phyloP scores from a whole-genome alignment of 345 rosid genomes.

The Diplotaxis tenuifolia region DNA sequence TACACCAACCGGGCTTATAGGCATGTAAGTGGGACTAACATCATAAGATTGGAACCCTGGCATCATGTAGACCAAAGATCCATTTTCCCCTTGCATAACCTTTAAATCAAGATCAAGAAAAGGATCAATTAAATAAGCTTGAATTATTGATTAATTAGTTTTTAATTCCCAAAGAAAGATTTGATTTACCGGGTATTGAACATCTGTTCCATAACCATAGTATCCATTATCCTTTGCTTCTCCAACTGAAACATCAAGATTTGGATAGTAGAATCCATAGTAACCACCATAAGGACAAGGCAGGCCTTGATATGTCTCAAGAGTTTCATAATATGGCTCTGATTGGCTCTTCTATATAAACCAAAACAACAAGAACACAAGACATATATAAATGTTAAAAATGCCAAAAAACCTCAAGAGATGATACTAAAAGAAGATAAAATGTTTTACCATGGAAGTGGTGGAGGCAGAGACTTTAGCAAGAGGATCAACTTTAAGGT shows the following conservation, averaged over 20 bases:
- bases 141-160: not conserved
- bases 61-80: slow-evolving; percentile 45
- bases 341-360: slow-evolving; percentile 20
- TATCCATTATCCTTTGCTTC: slow-evolving; percentile 40
- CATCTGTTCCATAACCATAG: slow-evolving; percentile 45
- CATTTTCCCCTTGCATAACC: slow-evolving; percentile 55
- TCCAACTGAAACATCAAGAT: slow-evolving; percentile 39
- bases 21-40: slow-evolving; percentile 37
- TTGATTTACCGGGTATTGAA: slow-evolving; percentile 49
- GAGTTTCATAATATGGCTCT: slow-evolving; percentile 40
- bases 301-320: slow-evolving; percentile 35
- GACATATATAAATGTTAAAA: not conserved
- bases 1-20: slow-evolving; percentile 35
- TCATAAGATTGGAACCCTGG: slow-evolving; percentile 50
- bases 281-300: slow-evolving; percentile 41
- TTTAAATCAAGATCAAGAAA: slow-evolving; percentile 17
- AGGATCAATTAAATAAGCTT: not conserved
- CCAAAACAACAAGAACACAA: not conserved
- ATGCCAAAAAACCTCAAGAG: not conserved
- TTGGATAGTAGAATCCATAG: slow-evolving; percentile 48
- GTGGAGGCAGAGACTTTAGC: slow-evolving; percentile 30
- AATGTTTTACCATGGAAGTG: slow-evolving; percentile 32
- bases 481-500: slow-evolving; percentile 40
- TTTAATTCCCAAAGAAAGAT: not conserved
- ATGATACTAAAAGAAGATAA: not conserved